phyloP scores from a whole-genome alignment of 75 land plant species.

The Gnetum montanum region DNA sequence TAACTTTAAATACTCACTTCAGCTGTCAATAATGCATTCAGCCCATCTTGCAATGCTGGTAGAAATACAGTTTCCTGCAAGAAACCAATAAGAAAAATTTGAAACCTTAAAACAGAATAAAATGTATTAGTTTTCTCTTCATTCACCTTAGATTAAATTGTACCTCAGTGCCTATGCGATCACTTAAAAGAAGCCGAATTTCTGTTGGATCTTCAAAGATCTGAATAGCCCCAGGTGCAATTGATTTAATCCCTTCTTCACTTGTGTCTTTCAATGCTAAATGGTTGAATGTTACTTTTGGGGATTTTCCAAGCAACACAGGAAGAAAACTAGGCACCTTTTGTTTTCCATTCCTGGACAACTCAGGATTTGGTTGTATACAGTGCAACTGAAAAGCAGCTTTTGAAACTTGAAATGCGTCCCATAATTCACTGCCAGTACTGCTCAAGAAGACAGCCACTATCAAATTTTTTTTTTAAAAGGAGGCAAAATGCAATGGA shows the following conservation, averaged over 20 bases:
- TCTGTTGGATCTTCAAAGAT: constrained; percentile 5
- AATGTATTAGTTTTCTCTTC: too few relatives aligned
- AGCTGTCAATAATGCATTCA: constrained; percentile 7
- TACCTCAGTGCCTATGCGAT: constrained; percentile 4
- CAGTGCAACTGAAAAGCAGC: constrained; percentile 10
- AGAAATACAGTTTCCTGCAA: constrained; percentile 1
- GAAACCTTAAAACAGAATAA: too few relatives aligned
- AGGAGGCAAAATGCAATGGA: too few relatives aligned
- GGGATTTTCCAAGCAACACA: not conserved
- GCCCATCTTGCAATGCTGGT: constrained; percentile 6
- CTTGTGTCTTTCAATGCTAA: constrained; percentile 1
- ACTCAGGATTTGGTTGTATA: not conserved
- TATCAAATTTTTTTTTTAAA: too few relatives aligned
- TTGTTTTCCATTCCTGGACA: constrained; percentile 5
- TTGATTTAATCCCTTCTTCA: constrained; percentile 4
- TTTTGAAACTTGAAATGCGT: constrained; percentile 6
- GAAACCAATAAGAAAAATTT: too few relatives aligned
- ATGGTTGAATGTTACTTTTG: not conserved
- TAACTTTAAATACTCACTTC: constrained; percentile 4
- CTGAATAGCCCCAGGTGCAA: constrained; percentile 1
- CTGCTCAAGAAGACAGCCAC: not conserved
- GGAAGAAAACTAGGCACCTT: constrained; percentile 1
- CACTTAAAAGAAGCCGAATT: constrained; percentile 5
- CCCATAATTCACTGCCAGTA: constrained; percentile 5
- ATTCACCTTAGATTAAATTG: too few relatives aligned